phyloP scores from a whole-genome alignment of 2,329 filamentous ascomycete genomes.

The Eutypa lata region DNA sequence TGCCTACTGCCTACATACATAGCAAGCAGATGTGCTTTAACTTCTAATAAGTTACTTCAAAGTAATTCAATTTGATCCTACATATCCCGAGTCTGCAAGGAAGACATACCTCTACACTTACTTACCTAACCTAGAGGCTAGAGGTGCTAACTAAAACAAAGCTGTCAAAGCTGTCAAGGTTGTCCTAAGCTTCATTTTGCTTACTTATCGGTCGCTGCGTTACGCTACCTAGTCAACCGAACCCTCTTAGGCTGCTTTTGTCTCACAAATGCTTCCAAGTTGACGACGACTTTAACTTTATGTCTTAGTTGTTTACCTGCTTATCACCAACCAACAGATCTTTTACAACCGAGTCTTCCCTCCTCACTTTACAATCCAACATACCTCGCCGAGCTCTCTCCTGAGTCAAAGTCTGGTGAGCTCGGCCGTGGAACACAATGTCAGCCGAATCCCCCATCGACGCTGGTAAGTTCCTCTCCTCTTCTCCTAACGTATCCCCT shows the following conservation, averaged over 20 bases:
- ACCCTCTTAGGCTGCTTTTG: not conserved
- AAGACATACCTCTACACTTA: too few species aligned
- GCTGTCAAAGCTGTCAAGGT: too few species aligned
- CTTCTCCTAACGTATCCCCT: not conserved
- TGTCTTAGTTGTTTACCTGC: not conserved
- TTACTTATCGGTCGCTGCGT: too few species aligned
- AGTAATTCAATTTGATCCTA: too few species aligned
- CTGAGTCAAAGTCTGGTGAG: conserved; percentile 16
- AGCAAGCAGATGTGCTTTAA: too few species aligned
- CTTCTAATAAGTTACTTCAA: too few species aligned
- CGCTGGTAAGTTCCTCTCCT: conserved; percentile 8
- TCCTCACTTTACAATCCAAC: not conserved
- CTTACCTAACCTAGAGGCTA: too few species aligned
- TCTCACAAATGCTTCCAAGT: not conserved
- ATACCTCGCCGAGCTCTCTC: conserved; percentile 18
- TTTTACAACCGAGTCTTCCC: conserved; percentile 6
- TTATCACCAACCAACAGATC: conserved; percentile 12
- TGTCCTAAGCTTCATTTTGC: too few species aligned
- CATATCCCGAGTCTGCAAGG: too few species aligned
- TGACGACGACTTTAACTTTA: not conserved
- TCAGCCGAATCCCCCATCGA: conserved; percentile 25
- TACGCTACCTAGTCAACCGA: not conserved
- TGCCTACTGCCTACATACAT: too few species aligned
- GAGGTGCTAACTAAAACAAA: too few species aligned
- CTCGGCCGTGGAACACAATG: conserved; percentile 26